Evolutionary conservation across 2,329 filamentous ascomycete species (phyloP), one percentile per base, ranked within the genome.

Genomic region (Scytalidium sp.): DNA sequence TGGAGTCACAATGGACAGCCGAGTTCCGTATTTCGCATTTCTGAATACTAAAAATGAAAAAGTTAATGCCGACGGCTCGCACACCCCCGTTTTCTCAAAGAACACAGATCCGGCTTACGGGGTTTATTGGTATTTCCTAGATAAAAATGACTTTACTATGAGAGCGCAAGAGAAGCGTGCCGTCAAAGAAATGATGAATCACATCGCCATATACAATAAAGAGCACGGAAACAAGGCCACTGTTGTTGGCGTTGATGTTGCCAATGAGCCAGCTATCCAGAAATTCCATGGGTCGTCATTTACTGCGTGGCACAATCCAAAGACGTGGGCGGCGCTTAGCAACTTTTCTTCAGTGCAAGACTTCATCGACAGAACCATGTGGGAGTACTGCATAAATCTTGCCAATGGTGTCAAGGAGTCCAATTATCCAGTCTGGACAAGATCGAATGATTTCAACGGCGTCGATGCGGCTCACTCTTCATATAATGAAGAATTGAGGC

Each of bases 371-470:
- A 21, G 47, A 11, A 40, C 42, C 11, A 47, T 46, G 22, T 46
- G 42, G 47, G 47, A 46, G 41, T 39, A 29, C 20, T 27, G 29
- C 15, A 44, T 46, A 9, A 50, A 50, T 21, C 47, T 50, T 17
- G 47, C 47, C 41, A 50, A 50, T 21, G 47, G 15, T 17, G 47
- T 50, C 43, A 50, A 50, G 43, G 42, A 50, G 29, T 50, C 47
- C 43, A 46, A 46, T 22, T 50, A 50, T 23, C 43, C 32, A 10
- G 42, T 50, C 15, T 50, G 47, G 47, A 50, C 47, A 6, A 13
- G 47, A n/a, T 46, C 47, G 15, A 50, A 50, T 44, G 43, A 50
- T n/a, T 46, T 21, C 11, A n/a, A 20, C 6, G 21, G 19, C 10
- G 29, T 25, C 11, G 21, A 39, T 29, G 25, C 25, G 8, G 25